Conservation (phyloP, 2,329 filamentous ascomycete species). For the Aspergillus proliferans region DNA sequence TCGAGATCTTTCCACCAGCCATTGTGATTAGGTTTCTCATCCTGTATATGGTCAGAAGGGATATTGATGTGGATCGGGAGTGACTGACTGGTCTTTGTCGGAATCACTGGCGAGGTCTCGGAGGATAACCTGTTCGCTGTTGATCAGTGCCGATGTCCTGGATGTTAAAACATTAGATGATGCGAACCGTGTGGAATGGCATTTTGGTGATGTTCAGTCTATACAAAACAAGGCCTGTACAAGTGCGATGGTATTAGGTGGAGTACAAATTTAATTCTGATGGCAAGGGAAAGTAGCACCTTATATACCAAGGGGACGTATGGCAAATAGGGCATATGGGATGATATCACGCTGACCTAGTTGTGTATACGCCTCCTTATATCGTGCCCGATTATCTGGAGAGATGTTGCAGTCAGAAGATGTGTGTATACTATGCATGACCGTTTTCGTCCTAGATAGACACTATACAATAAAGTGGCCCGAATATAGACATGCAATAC, state of each 20-base stretch:
- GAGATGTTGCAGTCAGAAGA: neutral
- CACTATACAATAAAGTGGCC: too few species aligned
- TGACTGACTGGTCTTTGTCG: slow-evolving; percentile 10
- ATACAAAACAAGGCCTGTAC: neutral
- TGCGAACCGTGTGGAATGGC: neutral
- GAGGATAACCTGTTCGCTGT: slow-evolving; percentile 5
- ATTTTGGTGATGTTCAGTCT: neutral
- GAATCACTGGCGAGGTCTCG: slow-evolving; percentile 6
- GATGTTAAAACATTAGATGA: neutral
- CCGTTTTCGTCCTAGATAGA: too few species aligned
- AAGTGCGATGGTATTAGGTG: neutral
- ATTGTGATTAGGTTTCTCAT: slow-evolving; percentile 9
- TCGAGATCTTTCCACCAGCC: slow-evolving; percentile 9
- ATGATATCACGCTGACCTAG: neutral
- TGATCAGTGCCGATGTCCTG: neutral
- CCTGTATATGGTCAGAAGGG: neutral
- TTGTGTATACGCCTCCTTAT: neutral
- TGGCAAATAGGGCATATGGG: neutral
- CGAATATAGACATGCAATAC: too few species aligned
- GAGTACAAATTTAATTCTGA: neutral
- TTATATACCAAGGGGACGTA: neutral
- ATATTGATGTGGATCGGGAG: neutral
- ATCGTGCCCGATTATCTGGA: neutral
- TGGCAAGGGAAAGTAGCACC: neutral
- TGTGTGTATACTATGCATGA: too few species aligned